These are phyloP conservation scores for Lipomyces sp. DNA, from an alignment of 805 yeast genomes.

Conservation along the genomic window DNA sequence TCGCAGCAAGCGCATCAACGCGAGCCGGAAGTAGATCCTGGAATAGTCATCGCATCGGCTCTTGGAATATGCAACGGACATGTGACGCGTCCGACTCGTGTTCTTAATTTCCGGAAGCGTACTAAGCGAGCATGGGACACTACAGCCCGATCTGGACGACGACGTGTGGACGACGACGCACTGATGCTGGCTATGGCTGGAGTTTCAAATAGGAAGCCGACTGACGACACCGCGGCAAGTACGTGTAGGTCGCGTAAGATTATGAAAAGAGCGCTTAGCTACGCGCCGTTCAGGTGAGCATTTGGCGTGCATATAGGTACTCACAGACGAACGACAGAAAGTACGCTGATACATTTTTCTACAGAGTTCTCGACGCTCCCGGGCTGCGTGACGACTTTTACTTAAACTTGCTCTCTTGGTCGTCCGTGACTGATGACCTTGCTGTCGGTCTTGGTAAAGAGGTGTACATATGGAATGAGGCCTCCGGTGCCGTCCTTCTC, in stretches of 20 bases:
- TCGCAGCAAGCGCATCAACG: background rate
- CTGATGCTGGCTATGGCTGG: conserved; percentile 15
- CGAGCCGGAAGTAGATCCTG: background rate
- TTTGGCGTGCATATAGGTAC: background rate
- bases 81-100: too few relatives aligned
- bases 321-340: background rate
- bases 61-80: conserved; percentile 11
- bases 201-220: conserved; percentile 12
- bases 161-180: conserved; percentile 6
- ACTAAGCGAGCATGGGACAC: conserved; percentile 1
- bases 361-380: conserved; percentile 63
- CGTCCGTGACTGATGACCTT: conserved; percentile 47
- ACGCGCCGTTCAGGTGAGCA: conserved; percentile 20
- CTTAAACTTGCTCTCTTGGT: conserved; percentile 73
- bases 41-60: conserved; percentile 11
- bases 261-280: conserved; percentile 10
- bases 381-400: conserved; percentile 73
- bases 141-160: background rate
- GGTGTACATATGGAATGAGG: conserved; percentile 63
- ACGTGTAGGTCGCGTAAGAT: background rate
- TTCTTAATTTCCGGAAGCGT: background rate
- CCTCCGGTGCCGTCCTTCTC: conserved; percentile 46
- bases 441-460: conserved; percentile 64
- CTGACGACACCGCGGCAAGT: background rate
- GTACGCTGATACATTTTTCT: conserved; percentile 36